Evolutionary conservation across 202 grass and related monocot species (phyloP), one percentile per base, ranked within the genome.

Genomic region (Carex sylvatica): DNA sequence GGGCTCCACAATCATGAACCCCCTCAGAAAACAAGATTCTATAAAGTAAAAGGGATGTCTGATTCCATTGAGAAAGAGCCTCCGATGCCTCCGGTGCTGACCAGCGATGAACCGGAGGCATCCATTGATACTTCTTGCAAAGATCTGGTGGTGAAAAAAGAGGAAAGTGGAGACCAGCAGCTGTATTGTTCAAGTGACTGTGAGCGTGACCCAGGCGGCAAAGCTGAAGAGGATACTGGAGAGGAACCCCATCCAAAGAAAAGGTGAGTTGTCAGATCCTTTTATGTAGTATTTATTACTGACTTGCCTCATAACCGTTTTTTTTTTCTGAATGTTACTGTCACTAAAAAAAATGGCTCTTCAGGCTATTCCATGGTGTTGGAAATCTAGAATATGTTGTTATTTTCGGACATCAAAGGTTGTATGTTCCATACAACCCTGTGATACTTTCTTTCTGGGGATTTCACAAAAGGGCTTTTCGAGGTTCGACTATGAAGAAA

Each of bases 101-200:
- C 86, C 64, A 94, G 82, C 19, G 89, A 73, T 6, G 92, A 94
- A 88, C 89, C 84, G 71, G 81, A 87, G 58, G 90, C 89, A 28
- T 88, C 92, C 35, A 73, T 22, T 58, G 83, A 86, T 69, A 82
- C 87, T 20, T 78, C 84, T 16, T 76, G 80, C 81, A 90, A 93
- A 66, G 71, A 78, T 76, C 84, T 85, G 73, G 85, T 85, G 28
- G 64, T 65, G 46, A 68, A 15, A 24, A 56, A 67, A 26, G 74
- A 68, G 62, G 91, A 93, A 82, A 84, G 83, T 47, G 88, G 87
- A 72, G 96, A 93, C 70, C 96, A 90, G 52, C 91, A 93, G 53
- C 84, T 99, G 26, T 96, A 93, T 67, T 93, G 93, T 22, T 99
- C 96, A 66, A 99, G 96, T 88, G 93, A 99, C 82, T 99, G 96